These are phyloP conservation scores for Fonticula alba DNA, from an alignment of 78 protist genomes.

Conservation along the genomic window DNA sequence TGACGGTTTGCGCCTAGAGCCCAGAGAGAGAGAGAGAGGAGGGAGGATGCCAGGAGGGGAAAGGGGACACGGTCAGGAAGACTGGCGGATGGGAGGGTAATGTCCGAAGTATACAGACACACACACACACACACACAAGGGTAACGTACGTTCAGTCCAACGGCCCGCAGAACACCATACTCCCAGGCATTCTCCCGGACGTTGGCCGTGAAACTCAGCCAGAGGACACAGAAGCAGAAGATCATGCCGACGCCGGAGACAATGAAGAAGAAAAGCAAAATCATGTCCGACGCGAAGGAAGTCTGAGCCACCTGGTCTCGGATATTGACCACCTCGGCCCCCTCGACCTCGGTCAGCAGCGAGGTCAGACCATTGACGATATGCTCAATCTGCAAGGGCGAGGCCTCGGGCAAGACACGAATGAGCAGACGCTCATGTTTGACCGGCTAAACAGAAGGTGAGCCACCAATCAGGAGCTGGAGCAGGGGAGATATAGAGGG, in stretches of 20 bases:
- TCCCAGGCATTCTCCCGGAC: slow-evolving; percentile 75
- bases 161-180: slow-evolving; percentile 66
- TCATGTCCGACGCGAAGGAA: background rate
- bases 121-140: too few relatives aligned
- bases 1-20: slow-evolving; percentile 3
- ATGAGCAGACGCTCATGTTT: too few relatives aligned
- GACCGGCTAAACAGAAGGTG: too few relatives aligned
- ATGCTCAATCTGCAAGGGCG: background rate
- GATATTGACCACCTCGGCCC: background rate
- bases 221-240: slow-evolving; percentile 64
- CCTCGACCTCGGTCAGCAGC: background rate
- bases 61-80: too few relatives aligned
- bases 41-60: too few relatives aligned
- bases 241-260: slow-evolving; percentile 36
- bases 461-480: too few relatives aligned
- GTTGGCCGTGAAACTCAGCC: slow-evolving; percentile 67
- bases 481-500: too few relatives aligned
- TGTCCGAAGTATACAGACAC: too few relatives aligned
- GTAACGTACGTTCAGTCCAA: slow-evolving; percentile 49
- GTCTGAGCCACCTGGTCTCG: background rate
- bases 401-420: background rate
- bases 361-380: background rate
- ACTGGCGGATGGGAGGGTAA: too few relatives aligned
- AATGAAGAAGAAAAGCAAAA: slow-evolving; percentile 17
- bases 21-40: too few relatives aligned